These are phyloP conservation scores for Penicillium parvum DNA, from an alignment of 495 filamentous ascomycete species.

Conservation along the genomic window DNA sequence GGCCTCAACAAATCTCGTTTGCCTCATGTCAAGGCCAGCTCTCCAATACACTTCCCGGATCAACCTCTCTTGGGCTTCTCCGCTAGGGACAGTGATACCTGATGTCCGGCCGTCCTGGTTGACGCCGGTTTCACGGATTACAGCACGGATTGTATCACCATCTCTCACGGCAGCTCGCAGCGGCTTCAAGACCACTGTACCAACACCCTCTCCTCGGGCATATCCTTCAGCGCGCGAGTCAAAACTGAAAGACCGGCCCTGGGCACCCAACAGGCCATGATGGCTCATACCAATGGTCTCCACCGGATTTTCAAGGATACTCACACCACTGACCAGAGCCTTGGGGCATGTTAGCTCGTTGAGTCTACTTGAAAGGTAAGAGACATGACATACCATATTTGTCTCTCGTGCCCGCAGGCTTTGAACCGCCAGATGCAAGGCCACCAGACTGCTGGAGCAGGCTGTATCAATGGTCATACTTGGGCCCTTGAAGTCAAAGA, in stretches of 20 bases:
- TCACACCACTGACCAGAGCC: conserved; percentile 23
- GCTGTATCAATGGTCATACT: conserved; percentile 40
- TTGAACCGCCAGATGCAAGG: conserved; percentile 30
- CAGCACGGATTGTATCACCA: conserved; percentile 42
- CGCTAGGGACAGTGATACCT: conserved; percentile 40
- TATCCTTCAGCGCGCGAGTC: conserved; percentile 42
- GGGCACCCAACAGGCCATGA: conserved; percentile 30
- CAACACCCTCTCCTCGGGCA: conserved; percentile 43
- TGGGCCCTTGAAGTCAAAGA: conserved; percentile 38
- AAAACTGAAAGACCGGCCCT: conserved; percentile 38
- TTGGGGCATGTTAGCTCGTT: conserved; percentile 1
- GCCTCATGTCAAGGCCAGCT: conserved; percentile 28
- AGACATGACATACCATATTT: conserved; percentile 18
- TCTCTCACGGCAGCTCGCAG: conserved; percentile 34
- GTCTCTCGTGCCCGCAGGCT: conserved; percentile 39
- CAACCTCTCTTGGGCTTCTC: conserved; percentile 33
- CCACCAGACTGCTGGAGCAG: conserved; percentile 38
- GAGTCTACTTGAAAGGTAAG: neutral
- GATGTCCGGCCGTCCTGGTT: conserved; percentile 52
- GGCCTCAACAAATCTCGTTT: conserved; percentile 44
- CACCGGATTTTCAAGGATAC: conserved; percentile 16
- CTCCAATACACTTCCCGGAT: conserved; percentile 39
- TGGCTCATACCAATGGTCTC: conserved; percentile 20
- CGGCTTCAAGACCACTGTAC: conserved; percentile 37
- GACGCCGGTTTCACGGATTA: conserved; percentile 28